Base-by-base conservation (phyloP, 805 yeast species). In the Kluyveromyces siamensis region DNA sequence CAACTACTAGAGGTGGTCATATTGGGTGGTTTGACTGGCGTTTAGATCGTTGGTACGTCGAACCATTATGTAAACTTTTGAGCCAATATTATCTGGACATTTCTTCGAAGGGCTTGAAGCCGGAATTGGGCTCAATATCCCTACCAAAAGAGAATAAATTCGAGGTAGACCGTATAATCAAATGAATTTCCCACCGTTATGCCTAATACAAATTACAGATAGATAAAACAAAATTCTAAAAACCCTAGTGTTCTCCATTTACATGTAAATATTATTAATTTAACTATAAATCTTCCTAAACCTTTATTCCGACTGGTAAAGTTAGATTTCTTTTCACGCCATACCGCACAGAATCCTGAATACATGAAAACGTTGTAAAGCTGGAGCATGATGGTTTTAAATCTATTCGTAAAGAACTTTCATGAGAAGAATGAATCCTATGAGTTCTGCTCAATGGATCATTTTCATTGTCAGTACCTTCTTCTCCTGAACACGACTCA, bases 1-100 rank as follows among this genome's bases (percentile, higher is more conserved):
- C 80, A 50, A 83, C 90, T 7, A 72, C 75, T 40, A 71, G 76
- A 46, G 96, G 96, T 7, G 95, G 95, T 1, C 96, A 87, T 65
- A 72, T 87, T 47, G 93, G 87, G n/a, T 87, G 84, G 83, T 87
- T 80, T 52, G 72, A 75, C 53, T 66, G 71, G 44, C 68, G 73
- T 25, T 84, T 84, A 25, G 70, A 72, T 40, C 76, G 88, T 56
- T 87, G 95, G 95, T 79, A 74, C 54, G 66, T 77, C 4, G 67
- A 70, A 8, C 83, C 83, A 25, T 51, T 80, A 40, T 63, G 77
- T 25, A 66, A 68, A 49, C 72, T 75, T 53, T 61, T 77, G 50
- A 53, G 56, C 30, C 60, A 66, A 5, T 62, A 71, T 46, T 62
- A 72, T 43, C 53, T 54, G 3, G 54, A 62, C 16, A 57, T 68